Evolutionary conservation across 129 eudicot genomes (phyloP).

Genomic region (Pseudognaphalium luteoalbum): DNA sequence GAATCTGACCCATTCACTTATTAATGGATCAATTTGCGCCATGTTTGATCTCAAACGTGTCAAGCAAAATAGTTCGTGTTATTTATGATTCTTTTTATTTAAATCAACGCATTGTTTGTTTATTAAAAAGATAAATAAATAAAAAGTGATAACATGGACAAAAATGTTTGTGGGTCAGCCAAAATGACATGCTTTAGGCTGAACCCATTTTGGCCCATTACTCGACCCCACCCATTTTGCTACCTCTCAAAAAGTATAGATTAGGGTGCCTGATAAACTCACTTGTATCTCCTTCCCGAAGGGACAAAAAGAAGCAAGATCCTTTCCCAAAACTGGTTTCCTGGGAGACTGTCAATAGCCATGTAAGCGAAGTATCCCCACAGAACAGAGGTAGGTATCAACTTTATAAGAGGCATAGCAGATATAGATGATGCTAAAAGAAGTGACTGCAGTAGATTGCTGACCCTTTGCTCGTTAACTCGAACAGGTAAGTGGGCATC

Average conservation of each 20-base stretch:
- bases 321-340: constrained; percentile 87
- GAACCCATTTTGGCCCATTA: background rate
- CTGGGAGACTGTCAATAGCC: constrained; percentile 91
- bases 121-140: no score
- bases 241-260: background rate
- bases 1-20: background rate
- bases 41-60: no score
- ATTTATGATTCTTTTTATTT: background rate
- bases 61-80: no score
- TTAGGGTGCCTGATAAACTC: constrained; percentile 21
- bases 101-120: no score
- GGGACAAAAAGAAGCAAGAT: constrained; percentile 58
- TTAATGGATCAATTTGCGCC: no score
- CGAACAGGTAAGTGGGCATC: constrained; percentile 73
- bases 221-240: background rate
- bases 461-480: constrained; percentile 80
- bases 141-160: no score
- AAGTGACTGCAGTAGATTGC: constrained; percentile 70
- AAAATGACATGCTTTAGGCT: no score
- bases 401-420: constrained; percentile 54
- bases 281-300: constrained; percentile 64
- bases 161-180: background rate
- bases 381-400: constrained; percentile 57
- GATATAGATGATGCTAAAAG: constrained; percentile 56
- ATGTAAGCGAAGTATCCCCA: constrained; percentile 89